These are phyloP conservation scores for Amphibolis antarctica DNA, from an alignment of 106 monocot species.

Conservation along the genomic window DNA sequence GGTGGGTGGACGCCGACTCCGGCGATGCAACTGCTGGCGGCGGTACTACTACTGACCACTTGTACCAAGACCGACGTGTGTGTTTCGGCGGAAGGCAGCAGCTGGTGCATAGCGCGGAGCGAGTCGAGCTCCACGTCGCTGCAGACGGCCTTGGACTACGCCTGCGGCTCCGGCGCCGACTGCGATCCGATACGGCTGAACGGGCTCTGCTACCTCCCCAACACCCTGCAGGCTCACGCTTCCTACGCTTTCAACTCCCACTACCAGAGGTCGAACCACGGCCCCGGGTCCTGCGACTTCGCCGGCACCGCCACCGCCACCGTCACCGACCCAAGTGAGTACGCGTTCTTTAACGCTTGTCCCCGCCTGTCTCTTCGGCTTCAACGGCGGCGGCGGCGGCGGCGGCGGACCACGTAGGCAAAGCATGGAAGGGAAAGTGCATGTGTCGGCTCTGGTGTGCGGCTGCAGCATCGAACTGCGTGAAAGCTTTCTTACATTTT, in stretches of 20 bases:
- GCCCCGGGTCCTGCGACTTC: conserved; percentile 68
- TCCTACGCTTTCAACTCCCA: conserved; percentile 82
- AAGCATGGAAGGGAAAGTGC: no score
- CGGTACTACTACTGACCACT: no score
- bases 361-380: no score
- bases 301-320: conserved; percentile 47
- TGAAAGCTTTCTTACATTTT: no score
- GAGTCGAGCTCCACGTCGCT: conserved; percentile 27
- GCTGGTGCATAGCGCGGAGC: conserved; percentile 34
- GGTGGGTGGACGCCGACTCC: not conserved
- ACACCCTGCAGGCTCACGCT: conserved; percentile 68
- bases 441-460: no score
- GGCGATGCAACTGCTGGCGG: no score
- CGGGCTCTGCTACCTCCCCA: conserved; percentile 75
- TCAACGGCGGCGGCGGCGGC: no score
- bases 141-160: conserved; percentile 55
- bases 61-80: not conserved
- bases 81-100: not conserved
- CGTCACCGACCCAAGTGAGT: conserved; percentile 18
- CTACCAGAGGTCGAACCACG: conserved; percentile 32
- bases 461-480: no score
- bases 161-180: conserved; percentile 48
- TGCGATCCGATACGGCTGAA: conserved; percentile 46
- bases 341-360: no score
- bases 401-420: no score